phyloP scores from a whole-genome alignment of 441 rosid species.

The Erodium trifolium region DNA sequence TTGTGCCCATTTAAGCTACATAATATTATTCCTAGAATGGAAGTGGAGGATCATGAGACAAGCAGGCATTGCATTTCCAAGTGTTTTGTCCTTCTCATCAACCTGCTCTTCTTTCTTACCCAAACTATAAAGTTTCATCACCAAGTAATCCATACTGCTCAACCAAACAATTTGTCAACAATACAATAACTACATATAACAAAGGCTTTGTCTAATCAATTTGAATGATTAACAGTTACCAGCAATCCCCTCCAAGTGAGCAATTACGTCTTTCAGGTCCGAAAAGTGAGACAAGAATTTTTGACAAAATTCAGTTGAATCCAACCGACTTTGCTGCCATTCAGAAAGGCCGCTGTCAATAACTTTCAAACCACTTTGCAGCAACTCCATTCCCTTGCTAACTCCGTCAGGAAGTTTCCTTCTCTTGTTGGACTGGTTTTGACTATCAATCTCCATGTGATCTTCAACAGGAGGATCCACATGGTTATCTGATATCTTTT shows the following conservation, averaged over 20 bases:
- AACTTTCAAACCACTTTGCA: slow-evolving; percentile 65
- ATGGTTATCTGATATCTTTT: slow-evolving; percentile 23
- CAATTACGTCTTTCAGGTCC: slow-evolving; percentile 54
- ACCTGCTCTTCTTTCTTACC: no score
- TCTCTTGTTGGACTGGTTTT: slow-evolving; percentile 44
- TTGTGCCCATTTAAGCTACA: no score
- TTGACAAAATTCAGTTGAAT: slow-evolving; percentile 42
- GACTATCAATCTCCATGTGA: slow-evolving; percentile 28
- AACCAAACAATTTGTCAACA: no score
- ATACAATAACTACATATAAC: no score
- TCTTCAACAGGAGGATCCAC: slow-evolving; percentile 23
- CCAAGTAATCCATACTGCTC: no score
- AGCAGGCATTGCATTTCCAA: no score
- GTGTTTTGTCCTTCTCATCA: no score
- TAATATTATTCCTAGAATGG: no score
- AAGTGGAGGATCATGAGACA: no score
- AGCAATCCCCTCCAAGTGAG: slow-evolving; percentile 43
- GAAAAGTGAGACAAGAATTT: slow-evolving; percentile 51
- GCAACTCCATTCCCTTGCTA: slow-evolving; percentile 56
- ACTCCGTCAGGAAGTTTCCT: slow-evolving; percentile 78
- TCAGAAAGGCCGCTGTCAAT: slow-evolving; percentile 52
- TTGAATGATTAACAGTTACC: slow-evolving; percentile 18
- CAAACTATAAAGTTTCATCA: no score
- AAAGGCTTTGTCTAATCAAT: neutral
- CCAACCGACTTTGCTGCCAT: slow-evolving; percentile 39